Evolutionary conservation across 441 rosid genomes (phyloP).

Genomic region (Pelargonium cotyledonis): DNA sequence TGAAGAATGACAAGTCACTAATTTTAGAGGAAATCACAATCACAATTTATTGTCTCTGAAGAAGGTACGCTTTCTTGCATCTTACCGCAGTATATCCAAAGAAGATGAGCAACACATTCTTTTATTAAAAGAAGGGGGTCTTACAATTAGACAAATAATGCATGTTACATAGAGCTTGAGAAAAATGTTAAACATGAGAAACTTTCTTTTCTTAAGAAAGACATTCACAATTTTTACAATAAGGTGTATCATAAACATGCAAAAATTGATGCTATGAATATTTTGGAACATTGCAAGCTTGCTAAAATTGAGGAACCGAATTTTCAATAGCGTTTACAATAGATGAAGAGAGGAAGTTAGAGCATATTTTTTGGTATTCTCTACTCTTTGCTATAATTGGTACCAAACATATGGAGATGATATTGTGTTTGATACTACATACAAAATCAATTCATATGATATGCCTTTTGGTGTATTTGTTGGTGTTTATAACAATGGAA

Average conservation of each 20-base stretch:
- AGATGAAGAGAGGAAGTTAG: not conserved
- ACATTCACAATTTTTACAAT: constrained; percentile 8
- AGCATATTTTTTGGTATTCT: constrained; percentile 1
- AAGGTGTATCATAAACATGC: not conserved
- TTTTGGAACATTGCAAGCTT: not conserved
- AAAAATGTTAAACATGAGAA: constrained; percentile 21
- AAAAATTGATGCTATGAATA: not conserved
- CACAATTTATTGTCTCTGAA: constrained; percentile 15
- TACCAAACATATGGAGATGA: constrained; percentile 6
- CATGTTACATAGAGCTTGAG: constrained; percentile 21
- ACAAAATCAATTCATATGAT: constrained; percentile 5
- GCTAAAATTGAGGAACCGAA: not conserved
- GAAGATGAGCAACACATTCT: constrained; percentile 20
- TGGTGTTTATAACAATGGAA: constrained; percentile 1
- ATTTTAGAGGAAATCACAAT: constrained; percentile 21
- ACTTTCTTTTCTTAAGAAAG: constrained; percentile 18
- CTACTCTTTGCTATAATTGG: not conserved
- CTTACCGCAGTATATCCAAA: constrained; percentile 15
- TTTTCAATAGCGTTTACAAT: constrained; percentile 2
- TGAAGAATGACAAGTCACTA: constrained; percentile 17
- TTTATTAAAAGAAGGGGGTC: constrained; percentile 20
- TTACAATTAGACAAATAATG: constrained; percentile 20
- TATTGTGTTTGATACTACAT: constrained; percentile 7
- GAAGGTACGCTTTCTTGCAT: constrained; percentile 19
- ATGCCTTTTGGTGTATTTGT: constrained; percentile 10